phyloP scores from a whole-genome alignment of 805 yeast genomes.

The Candida alai region DNA sequence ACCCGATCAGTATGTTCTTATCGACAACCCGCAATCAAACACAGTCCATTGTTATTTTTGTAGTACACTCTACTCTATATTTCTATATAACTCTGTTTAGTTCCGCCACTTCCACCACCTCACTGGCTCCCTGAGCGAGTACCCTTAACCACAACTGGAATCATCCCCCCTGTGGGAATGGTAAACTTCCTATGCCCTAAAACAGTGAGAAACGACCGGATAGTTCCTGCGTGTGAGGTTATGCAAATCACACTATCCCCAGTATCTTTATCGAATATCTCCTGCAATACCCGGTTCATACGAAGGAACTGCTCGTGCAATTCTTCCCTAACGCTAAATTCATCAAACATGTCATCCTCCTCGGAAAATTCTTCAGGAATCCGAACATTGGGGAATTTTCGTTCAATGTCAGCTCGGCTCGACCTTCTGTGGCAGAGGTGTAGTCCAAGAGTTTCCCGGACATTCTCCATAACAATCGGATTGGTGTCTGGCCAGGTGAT shows the following conservation, averaged over 20 bases:
- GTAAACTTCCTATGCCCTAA: constrained; percentile 49
- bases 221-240: constrained; percentile 63
- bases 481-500: constrained; percentile 43
- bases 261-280: constrained; percentile 23
- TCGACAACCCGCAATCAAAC: too few relatives aligned
- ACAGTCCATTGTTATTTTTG: too few relatives aligned
- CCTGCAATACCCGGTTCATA: constrained; percentile 39
- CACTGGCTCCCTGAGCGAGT: too few relatives aligned
- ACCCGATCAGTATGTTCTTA: too few relatives aligned
- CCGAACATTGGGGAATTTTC: constrained; percentile 34
- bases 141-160: constrained; percentile 50
- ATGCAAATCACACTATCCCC: constrained; percentile 36
- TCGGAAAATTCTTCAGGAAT: constrained; percentile 42
- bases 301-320: constrained; percentile 46
- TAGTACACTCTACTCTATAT: too few relatives aligned
- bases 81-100: too few relatives aligned
- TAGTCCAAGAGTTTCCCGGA: constrained; percentile 57
- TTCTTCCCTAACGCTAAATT: constrained; percentile 33
- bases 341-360: constrained; percentile 42
- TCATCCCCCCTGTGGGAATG: constrained; percentile 59
- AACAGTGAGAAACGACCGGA: constrained; percentile 47
- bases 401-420: constrained; percentile 26
- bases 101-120: too few relatives aligned
- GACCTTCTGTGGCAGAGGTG: constrained; percentile 58
- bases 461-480: constrained; percentile 37